Evolutionary conservation across 257 asterid genomes (phyloP).

Genomic region (Salvia rosmarinus): DNA sequence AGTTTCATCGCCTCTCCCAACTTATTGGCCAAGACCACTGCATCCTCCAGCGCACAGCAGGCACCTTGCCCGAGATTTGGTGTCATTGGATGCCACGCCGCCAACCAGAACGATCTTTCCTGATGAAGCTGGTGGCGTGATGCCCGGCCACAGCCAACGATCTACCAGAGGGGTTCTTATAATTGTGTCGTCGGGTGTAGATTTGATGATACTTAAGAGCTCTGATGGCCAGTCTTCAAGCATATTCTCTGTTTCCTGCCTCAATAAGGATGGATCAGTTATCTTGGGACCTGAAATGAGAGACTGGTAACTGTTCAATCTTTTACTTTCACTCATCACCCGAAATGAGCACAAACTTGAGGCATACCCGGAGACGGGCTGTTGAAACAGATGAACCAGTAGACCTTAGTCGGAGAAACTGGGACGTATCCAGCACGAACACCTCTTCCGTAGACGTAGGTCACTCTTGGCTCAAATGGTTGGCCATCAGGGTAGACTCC

Average conservation of each 20-base stretch:
- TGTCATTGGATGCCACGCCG: constrained; percentile 99
- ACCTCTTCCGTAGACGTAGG: constrained; percentile 75
- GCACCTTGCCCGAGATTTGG: constrained; percentile 95
- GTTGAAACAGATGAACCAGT: constrained; percentile 90
- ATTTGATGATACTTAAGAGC: no score
- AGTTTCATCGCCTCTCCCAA: constrained; percentile 48
- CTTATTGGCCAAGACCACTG: constrained; percentile 60
- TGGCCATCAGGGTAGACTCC: constrained; percentile 72
- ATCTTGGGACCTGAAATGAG: constrained; percentile 64
- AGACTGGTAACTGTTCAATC: neutral
- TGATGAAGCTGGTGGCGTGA: constrained; percentile 59
- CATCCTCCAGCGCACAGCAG: constrained; percentile 85
- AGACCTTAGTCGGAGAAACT: constrained; percentile 73
- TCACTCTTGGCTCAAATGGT: constrained; percentile 61
- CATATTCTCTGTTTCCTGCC: constrained; percentile 50
- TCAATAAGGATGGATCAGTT: constrained; percentile 65
- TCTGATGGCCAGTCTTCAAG: constrained; percentile 62
- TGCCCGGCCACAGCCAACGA: constrained; percentile 88
- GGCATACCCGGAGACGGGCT: constrained; percentile 63
- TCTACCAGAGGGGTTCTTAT: constrained; percentile 64
- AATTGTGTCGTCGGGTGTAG: constrained; percentile 73
- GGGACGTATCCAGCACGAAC: constrained; percentile 82
- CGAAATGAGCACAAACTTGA: neutral
- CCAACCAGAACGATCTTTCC: constrained; percentile 83
- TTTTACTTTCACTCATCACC: no score